Percentiles rank a stretch among this genome's conserved stretches.
phyloP scores from a whole-genome alignment of 1,284 basidiomycete species.

The Ustilago tritici region DNA sequence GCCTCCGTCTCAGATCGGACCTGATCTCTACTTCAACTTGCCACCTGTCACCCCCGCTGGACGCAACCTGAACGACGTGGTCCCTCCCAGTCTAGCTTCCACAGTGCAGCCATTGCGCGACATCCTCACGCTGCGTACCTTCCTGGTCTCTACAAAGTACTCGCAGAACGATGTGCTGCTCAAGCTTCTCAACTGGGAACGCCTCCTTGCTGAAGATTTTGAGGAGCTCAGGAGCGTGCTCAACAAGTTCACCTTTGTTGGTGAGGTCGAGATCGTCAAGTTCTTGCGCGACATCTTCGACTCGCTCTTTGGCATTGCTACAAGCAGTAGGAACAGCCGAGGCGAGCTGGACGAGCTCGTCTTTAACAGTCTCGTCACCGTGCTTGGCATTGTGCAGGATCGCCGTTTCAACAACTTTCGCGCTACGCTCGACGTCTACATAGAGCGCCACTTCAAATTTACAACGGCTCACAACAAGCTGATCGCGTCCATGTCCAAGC shows the following conservation, averaged over 20 bases:
- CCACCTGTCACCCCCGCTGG: conserved; percentile 76
- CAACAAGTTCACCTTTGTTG: conserved; percentile 89
- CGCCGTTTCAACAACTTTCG: conserved; percentile 87
- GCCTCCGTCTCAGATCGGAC: conserved; percentile 74
- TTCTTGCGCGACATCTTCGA: conserved; percentile 92
- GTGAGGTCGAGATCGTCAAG: conserved; percentile 81
- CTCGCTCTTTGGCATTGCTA: conserved; percentile 88
- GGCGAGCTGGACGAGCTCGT: conserved; percentile 87
- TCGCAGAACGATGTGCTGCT: conserved; percentile 91
- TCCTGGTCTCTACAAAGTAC: conserved; percentile 89
- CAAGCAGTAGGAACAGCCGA: conserved; percentile 79
- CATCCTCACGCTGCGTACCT: conserved; percentile 84
- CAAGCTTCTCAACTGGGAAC: conserved; percentile 85
- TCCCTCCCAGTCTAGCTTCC: conserved; percentile 56
- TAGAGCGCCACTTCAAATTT: conserved; percentile 83
- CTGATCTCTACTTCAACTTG: conserved; percentile 72
- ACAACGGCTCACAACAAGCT: conserved; percentile 62
- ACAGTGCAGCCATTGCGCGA: conserved; percentile 73
- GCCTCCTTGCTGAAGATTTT: conserved; percentile 72
- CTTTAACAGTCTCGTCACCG: conserved; percentile 89
- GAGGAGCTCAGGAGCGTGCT: conserved; percentile 79
- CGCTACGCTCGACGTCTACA: conserved; percentile 91
- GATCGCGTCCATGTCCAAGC: conserved; percentile 80
- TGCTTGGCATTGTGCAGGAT: conserved; percentile 85
- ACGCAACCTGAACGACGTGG: conserved; percentile 71